These are phyloP conservation scores for Scheffersomyces lignicola DNA, from an alignment of 1,139 yeast species.

Conservation along the genomic window DNA sequence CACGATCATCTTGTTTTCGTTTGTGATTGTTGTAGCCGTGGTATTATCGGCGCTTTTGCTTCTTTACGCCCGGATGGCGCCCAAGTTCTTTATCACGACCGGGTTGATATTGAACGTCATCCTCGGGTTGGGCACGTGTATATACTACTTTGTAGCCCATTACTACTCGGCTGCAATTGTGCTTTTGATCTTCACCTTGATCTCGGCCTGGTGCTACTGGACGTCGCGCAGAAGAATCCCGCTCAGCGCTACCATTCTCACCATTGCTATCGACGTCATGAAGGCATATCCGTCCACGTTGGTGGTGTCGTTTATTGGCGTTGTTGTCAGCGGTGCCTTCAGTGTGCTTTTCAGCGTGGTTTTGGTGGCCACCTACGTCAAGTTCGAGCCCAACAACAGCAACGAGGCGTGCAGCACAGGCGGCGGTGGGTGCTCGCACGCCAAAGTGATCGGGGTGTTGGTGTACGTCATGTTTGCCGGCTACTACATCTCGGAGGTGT, in stretches of 20 bases:
- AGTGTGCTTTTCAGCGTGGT: conserved; percentile 65
- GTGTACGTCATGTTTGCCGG: conserved; percentile 84
- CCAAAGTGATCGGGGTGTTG: conserved; percentile 64
- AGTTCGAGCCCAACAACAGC: conserved; percentile 49
- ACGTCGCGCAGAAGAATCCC: conserved; percentile 66
- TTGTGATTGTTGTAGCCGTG: conserved; percentile 62
- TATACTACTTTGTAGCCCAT: conserved; percentile 61
- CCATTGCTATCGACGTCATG: conserved; percentile 75
- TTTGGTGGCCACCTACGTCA: conserved; percentile 74
- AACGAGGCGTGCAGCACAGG: conserved; percentile 43
- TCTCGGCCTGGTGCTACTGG: conserved; percentile 77
- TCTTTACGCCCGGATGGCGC: conserved; percentile 60
- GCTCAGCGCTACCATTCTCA: conserved; percentile 72
- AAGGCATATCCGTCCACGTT: conserved; percentile 68
- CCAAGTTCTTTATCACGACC: conserved; percentile 65
- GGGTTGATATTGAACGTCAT: conserved; percentile 69
- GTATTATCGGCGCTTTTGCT: conserved; percentile 59
- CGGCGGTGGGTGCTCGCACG: conserved; percentile 68
- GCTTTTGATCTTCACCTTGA: conserved; percentile 59
- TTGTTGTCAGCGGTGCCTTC: conserved; percentile 63
- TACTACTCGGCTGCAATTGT: conserved; percentile 83
- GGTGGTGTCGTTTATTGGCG: conserved; percentile 63
- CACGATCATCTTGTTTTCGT: conserved; percentile 68
- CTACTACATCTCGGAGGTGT: conserved; percentile 80
- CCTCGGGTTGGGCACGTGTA: conserved; percentile 73